Base-by-base conservation (phyloP, 2,329 filamentous ascomycete species). In the Mycosphaerelloides madeirae region DNA sequence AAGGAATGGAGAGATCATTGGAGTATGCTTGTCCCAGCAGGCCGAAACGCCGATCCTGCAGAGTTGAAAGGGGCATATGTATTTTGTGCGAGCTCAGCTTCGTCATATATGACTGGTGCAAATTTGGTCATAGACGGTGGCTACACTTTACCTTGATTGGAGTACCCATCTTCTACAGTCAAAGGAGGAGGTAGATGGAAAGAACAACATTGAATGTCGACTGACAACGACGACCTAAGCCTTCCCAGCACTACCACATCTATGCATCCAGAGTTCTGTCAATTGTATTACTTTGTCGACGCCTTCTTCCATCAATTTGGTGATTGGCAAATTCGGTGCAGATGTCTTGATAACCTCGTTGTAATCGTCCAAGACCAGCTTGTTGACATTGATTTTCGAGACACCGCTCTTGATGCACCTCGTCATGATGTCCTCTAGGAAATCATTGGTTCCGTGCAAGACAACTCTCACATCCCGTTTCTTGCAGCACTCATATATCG, bases 321-420 rank as follows among this genome's bases (percentile, higher is more conserved):
- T 57, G 15, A 54, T 22, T 7, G 45, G 28, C 28, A 46, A 53
- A n/a, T 39, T 50, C n/a, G 47, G 34, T 9, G 55, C 53, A 14
- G 45, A 43, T 31, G 53, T 46, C 22, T 58, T 52, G 29, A 56
- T 39, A 35, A 61, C 57, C 19, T 60, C 67, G 28, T 56, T 54
- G 25, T 54, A 57, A 42, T 75, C 68, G 12, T 75, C 61, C 15
- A 78, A 66, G 29, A 74, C 54, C 59, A 43, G 36, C 45, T 74
- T 75, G 52, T 81, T 81, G 2, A 81, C 75, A 49, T 81, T 81
- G 48, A 79, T 65, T 59, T 80, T 79, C 18, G 71, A 66, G n/a
- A 75, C 68, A 0, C 77, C 77, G 12, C 67, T 66, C 16, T 61
- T 58, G 52, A 81, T 77, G 54, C 77, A 80, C 40, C 63, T 53